phyloP scores from a whole-genome alignment of 2,329 filamentous ascomycete species.

The Harringtonia aguacate region DNA sequence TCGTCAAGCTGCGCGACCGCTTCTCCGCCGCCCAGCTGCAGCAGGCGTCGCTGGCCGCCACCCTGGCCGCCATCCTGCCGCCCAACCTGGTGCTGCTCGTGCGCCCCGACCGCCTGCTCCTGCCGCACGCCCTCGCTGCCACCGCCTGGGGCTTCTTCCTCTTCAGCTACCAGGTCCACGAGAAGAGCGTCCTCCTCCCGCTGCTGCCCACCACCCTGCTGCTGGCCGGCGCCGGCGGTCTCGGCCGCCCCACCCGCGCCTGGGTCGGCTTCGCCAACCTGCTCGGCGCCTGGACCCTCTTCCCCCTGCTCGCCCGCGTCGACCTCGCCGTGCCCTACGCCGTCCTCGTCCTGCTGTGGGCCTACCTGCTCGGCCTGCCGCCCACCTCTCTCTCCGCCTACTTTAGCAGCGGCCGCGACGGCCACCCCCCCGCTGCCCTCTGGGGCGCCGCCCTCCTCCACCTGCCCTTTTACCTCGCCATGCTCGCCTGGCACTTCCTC shows the following conservation, averaged over 20 bases:
- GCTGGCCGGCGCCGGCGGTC: conserved; percentile 64
- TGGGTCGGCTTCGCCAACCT: conserved; percentile 98
- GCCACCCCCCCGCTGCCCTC: conserved; percentile 31
- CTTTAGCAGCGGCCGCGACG: conserved; percentile 19
- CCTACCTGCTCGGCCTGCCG: conserved; percentile 79
- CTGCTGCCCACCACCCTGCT: conserved; percentile 88
- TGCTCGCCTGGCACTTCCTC: conserved; percentile 71
- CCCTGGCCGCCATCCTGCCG: conserved; percentile 64
- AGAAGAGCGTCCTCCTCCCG: conserved; percentile 91
- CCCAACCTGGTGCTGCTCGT: conserved; percentile 73
- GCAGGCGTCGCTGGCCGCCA: conserved; percentile 62
- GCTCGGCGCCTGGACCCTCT: conserved; percentile 86
- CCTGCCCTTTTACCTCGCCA: conserved; percentile 61
- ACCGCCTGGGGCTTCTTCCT: conserved; percentile 96
- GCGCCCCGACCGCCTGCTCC: conserved; percentile 62
- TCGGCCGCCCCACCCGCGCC: conserved; percentile 64
- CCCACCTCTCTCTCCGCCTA: conserved; percentile 65
- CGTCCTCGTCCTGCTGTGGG: conserved; percentile 79
- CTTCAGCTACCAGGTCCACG: conserved; percentile 96
- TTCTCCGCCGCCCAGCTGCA: conserved; percentile 66
- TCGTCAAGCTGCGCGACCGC: conserved; percentile 66
- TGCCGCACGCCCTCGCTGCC: conserved; percentile 71
- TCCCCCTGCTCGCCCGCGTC: conserved; percentile 77
- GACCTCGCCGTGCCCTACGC: conserved; percentile 76
- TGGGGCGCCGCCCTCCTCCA: conserved; percentile 61